phyloP scores from a whole-genome alignment of 352 stramenopile genomes.

The Globisporangium middletonii region DNA sequence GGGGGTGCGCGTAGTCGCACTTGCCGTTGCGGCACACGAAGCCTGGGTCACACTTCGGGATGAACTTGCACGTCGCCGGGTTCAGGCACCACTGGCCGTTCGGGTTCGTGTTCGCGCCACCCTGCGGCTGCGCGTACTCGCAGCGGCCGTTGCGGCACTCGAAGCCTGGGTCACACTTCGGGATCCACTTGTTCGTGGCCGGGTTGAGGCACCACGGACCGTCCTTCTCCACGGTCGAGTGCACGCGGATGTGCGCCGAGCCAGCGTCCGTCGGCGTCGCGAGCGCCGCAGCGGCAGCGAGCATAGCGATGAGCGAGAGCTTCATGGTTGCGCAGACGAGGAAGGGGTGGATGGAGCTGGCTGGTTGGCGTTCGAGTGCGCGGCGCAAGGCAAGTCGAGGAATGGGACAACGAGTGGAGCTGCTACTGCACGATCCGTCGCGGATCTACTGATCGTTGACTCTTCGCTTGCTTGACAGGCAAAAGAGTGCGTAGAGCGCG shows the following conservation, averaged over 20 bases:
- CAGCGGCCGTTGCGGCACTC: conserved; percentile 11
- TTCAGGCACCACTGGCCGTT: conserved; percentile 8
- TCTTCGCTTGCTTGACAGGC: too few species aligned
- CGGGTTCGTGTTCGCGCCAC: neutral
- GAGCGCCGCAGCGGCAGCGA: conserved; percentile 4
- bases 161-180: conserved; percentile 11
- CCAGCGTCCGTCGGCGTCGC: neutral
- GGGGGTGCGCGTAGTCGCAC: conserved; percentile 10
- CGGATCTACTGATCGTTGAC: neutral
- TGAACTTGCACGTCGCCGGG: conserved; percentile 11
- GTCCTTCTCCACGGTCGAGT: conserved; percentile 4
- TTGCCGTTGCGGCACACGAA: conserved; percentile 12
- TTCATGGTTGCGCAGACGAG: conserved; percentile 1
- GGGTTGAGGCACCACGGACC: conserved; percentile 11
- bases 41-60: conserved; percentile 10
- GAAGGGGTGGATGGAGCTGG: too few species aligned
- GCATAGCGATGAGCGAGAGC: conserved; percentile 5
- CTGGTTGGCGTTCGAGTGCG: neutral
- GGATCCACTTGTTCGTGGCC: conserved; percentile 10
- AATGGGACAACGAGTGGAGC: neutral
- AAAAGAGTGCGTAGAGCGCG: neutral
- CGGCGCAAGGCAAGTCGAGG: conserved; percentile 3
- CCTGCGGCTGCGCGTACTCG: conserved; percentile 8
- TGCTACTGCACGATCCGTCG: neutral
- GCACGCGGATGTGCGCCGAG: conserved; percentile 8